phyloP scores from a whole-genome alignment of 2,329 filamentous ascomycete species.

The Scleromitrula shiraiana region DNA sequence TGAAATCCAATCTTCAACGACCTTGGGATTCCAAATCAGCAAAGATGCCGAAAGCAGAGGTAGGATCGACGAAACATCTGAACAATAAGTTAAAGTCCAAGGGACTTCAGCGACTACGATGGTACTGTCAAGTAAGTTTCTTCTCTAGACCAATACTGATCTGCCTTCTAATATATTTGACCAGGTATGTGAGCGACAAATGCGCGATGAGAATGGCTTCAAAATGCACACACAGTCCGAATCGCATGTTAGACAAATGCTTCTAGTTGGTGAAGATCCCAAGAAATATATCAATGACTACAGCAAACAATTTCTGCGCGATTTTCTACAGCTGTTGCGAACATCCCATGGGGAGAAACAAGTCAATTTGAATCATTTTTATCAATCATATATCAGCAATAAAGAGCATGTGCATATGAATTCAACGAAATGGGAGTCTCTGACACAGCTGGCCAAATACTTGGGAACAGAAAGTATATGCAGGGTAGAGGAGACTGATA shows the following conservation, averaged over 20 bases:
- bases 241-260: conserved; percentile 82
- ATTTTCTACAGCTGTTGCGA: conserved; percentile 69
- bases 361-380: conserved; percentile 85
- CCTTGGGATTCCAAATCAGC: conserved; percentile 19
- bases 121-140: conserved; percentile 67
- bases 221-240: conserved; percentile 89
- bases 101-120: conserved; percentile 71
- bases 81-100: conserved; percentile 85
- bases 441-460: conserved; percentile 86
- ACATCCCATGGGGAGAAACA: conserved; percentile 88
- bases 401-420: conserved; percentile 93
- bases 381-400: conserved; percentile 85
- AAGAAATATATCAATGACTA: conserved; percentile 78
- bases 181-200: conserved; percentile 66
- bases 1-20: background rate
- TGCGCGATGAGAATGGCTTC: conserved; percentile 82
- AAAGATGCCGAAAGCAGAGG: conserved; percentile 85
- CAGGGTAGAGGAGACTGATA: conserved; percentile 80
- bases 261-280: conserved; percentile 78
- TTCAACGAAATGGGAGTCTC: conserved; percentile 75
- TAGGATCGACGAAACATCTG: conserved; percentile 83
- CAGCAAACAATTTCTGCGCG: conserved; percentile 69
- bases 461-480: conserved; percentile 82
- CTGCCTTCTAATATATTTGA: conserved; percentile 7
- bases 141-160: background rate